These are phyloP conservation scores for Kwoniella bestiolae DNA, from an alignment of 768 basidiomycete genomes.

Conservation along the genomic window DNA sequence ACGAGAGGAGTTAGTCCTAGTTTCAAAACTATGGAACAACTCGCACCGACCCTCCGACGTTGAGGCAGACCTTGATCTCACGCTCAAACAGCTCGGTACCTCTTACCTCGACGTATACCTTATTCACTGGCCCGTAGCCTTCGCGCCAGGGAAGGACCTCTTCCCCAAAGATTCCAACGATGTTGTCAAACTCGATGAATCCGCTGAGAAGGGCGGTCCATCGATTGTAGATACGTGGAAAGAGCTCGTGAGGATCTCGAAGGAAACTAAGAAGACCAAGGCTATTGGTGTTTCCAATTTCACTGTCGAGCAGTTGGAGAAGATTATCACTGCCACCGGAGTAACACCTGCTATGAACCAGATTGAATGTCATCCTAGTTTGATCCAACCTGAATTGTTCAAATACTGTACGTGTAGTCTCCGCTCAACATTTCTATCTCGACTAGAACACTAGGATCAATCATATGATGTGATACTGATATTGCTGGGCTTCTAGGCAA, in stretches of 20 bases:
- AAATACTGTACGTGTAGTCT: constrained; percentile 32
- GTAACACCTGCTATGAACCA: constrained; percentile 80
- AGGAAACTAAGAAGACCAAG: constrained; percentile 71
- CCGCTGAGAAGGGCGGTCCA: constrained; percentile 19
- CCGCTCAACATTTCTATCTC: not conserved
- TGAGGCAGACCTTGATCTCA: constrained; percentile 76
- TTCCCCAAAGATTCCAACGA: constrained; percentile 24
- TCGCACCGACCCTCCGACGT: constrained; percentile 70
- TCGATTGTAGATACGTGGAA: constrained; percentile 39
- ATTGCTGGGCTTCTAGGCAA: constrained; percentile 23
- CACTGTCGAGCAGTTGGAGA: constrained; percentile 58
- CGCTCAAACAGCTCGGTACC: constrained; percentile 71
- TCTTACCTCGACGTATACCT: constrained; percentile 78
- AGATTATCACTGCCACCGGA: constrained; percentile 71
- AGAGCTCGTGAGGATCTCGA: constrained; percentile 72
- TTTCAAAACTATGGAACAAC: constrained; percentile 73
- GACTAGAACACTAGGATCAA: not conserved
- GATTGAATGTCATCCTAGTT: constrained; percentile 75
- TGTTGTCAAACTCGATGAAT: constrained; percentile 22
- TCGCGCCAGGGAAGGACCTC: constrained; percentile 26
- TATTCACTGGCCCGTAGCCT: constrained; percentile 44
- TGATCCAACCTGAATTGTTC: constrained; percentile 42
- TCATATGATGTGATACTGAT: not conserved
- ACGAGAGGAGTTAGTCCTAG: constrained; percentile 71
- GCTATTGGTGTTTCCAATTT: constrained; percentile 63